Evolutionary conservation across 768 basidiomycete species (phyloP).

Genomic region (Gautieria morchelliformis): DNA sequence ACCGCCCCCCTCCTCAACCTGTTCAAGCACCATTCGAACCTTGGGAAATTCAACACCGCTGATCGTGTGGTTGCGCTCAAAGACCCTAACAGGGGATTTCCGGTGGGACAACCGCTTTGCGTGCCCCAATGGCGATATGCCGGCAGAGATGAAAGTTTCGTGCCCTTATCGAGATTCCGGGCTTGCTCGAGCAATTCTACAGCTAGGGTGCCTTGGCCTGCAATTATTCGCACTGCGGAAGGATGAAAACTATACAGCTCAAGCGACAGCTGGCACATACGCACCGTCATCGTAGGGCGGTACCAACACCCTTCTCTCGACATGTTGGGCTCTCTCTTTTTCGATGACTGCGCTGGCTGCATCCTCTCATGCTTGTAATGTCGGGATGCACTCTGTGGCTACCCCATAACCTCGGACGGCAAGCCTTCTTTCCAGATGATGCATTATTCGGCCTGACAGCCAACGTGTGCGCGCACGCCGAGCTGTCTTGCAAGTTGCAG

Average conservation of each 20-base stretch:
- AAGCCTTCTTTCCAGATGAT: conserved; percentile 17
- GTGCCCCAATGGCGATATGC: no score
- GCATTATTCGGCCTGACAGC: conserved; percentile 25
- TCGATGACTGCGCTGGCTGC: conserved; percentile 12
- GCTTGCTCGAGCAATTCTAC: conserved; percentile 28
- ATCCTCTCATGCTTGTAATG: conserved; percentile 17
- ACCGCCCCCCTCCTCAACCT: no score
- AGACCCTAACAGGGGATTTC: no score
- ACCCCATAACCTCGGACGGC: conserved; percentile 18
- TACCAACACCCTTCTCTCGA: conserved; percentile 12
- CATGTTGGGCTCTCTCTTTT: conserved; percentile 7
- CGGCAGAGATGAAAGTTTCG: no score
- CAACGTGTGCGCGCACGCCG: conserved; percentile 25
- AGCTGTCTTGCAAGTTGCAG: conserved; percentile 24
- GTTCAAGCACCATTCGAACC: no score
- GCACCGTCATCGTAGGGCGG: conserved; percentile 26
- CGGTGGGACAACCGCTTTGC: no score
- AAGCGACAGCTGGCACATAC: background rate
- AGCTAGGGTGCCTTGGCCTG: conserved; percentile 29
- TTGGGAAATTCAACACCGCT: no score
- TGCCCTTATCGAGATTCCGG: no score
- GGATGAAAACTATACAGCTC: background rate
- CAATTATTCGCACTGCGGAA: conserved; percentile 19
- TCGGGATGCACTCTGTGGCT: conserved; percentile 17
- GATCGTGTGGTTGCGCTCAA: no score